A percentile compares a stretch with the other conserved stretches of the same genome.
Conservation (phyloP, 2,329 filamentous ascomycete genomes). For the Diplodia scrobiculata region DNA sequence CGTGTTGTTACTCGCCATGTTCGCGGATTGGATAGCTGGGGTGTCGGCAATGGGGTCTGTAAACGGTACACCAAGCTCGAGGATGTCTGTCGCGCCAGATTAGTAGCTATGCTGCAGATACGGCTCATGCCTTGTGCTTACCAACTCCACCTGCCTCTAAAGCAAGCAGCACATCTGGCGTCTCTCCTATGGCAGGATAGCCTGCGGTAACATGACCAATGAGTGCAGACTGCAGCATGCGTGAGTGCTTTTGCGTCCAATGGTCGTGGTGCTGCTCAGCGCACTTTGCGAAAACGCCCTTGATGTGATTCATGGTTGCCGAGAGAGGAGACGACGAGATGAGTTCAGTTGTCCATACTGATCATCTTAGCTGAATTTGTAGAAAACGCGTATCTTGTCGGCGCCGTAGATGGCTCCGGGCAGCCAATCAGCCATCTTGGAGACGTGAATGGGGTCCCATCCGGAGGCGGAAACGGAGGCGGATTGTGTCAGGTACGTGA, state of each 20-base stretch:
- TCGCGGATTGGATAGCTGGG: slow-evolving; percentile 84
- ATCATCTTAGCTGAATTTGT: not conserved
- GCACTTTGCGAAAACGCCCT: not conserved
- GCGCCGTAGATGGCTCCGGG: not conserved
- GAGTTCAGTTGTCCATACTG: no score
- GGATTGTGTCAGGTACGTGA: slow-evolving; percentile 14
- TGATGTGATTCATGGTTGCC: slow-evolving; percentile 21
- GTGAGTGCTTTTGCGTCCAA: not conserved
- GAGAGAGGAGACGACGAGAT: not conserved
- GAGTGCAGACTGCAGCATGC: slow-evolving; percentile 61
- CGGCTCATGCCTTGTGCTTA: slow-evolving; percentile 47
- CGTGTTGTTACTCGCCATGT: slow-evolving; percentile 63
- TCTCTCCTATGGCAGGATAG: slow-evolving; percentile 77
- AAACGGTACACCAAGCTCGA: slow-evolving; percentile 94
- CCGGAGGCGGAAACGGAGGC: slow-evolving; percentile 23
- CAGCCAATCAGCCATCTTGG: slow-evolving; percentile 3
- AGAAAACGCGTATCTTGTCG: not conserved
- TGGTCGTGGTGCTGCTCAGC: not conserved
- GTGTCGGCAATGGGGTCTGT: slow-evolving; percentile 98
- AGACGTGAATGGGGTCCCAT: not conserved
- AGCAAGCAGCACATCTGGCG: slow-evolving; percentile 72
- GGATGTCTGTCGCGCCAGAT: slow-evolving; percentile 66
- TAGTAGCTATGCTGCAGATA: not conserved
- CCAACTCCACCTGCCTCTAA: slow-evolving; percentile 91
- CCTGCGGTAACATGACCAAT: slow-evolving; percentile 96